Evolutionary conservation across 2,329 filamentous ascomycete species (phyloP).

Genomic region (Pseudogymnoascus verrucosus): DNA sequence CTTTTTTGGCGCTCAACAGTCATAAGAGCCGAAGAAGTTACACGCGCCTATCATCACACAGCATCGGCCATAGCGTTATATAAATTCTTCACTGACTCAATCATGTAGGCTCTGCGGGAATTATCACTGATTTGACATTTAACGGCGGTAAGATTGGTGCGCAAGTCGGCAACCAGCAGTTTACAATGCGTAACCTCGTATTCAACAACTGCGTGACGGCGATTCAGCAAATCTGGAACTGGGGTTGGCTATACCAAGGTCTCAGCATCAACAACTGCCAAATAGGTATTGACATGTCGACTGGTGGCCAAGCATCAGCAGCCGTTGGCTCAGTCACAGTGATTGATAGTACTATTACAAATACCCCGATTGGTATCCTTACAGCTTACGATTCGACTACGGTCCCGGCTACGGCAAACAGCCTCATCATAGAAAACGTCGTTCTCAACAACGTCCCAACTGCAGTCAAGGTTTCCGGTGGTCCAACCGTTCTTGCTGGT

Average conservation of each 20-base stretch:
- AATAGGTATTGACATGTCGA: conserved; percentile 44
- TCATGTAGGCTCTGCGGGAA: conserved; percentile 41
- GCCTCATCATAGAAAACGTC: conserved; percentile 77
- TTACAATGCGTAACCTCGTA: conserved; percentile 48
- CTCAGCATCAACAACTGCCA: conserved; percentile 45
- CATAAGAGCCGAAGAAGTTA: not conserved
- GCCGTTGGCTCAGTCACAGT: conserved; percentile 48
- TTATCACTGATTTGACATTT: conserved; percentile 51
- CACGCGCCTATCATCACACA: too few relatives aligned
- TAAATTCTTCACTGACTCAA: too few relatives aligned
- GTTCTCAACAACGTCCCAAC: conserved; percentile 61
- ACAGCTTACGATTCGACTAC: conserved; percentile 44
- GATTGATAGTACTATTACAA: conserved; percentile 45
- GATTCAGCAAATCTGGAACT: conserved; percentile 52
- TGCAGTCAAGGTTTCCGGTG: conserved; percentile 53
- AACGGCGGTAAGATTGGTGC: conserved; percentile 53
- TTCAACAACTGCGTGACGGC: conserved; percentile 40
- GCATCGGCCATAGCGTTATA: too few relatives aligned
- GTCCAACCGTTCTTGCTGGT: conserved; percentile 50
- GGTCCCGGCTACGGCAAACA: conserved; percentile 58
- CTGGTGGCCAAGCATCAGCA: conserved; percentile 33
- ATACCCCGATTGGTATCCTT: conserved; percentile 42
- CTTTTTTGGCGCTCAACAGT: too few relatives aligned
- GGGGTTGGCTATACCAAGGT: conserved; percentile 49
- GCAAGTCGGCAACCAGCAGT: conserved; percentile 58